Evolutionary conservation across 2,329 filamentous ascomycete genomes (phyloP), one percentile per base, ranked within the genome.

Genomic region (Dryadomyces quercus-mongolicae): DNA sequence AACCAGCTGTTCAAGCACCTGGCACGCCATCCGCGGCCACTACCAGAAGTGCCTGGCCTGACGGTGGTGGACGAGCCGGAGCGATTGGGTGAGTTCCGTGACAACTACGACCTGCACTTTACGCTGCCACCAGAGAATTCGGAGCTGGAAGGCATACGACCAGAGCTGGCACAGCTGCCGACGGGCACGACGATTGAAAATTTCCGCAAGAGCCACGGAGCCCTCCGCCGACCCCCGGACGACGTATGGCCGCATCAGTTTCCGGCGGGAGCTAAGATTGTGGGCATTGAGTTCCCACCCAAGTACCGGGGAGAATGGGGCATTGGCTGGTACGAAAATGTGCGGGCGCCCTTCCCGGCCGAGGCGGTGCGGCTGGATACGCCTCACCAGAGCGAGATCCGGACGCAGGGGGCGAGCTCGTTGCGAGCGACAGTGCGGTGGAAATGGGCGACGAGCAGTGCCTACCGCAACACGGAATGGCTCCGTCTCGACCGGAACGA

Each of bases 401-500:
- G 65, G 44, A 70, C 73, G 64, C 69, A 70, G 13, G 70, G 69
- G 6, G 67, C 68, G 22, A 77, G 73, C 54, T 66, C 67, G n/a
- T 63, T 77, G 34, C 68, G 70, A 46, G 77, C 73, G 4, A 70
- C 73, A 18, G 69, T 72, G 5, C 68, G 70, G 54, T 81, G 77
- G 77, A 78, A 71, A 61, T 79, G 77, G 49, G 54, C 53, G 5
- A 65, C 68, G 21, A 71, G 71, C 56, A 71, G 73, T n/a, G 69
- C 67, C 47, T 60, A 63, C 21, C 49, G 51, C 3, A 60, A 63
- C 42, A 68, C 67, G 12, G 62, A 61, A n/a, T 80, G 77, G 77
- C 67, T 81, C 18, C 74, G 70, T 60, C 76, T 87, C 60, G 79
- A 83, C 47, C 82, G 81, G 63, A 79, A 78, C 21, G 84, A 87